A percentile compares a stretch with the other conserved stretches of the same genome.
These are phyloP conservation scores for Ceratocystis lukuohia DNA, from an alignment of 2,329 filamentous ascomycete genomes.

Conservation along the genomic window DNA sequence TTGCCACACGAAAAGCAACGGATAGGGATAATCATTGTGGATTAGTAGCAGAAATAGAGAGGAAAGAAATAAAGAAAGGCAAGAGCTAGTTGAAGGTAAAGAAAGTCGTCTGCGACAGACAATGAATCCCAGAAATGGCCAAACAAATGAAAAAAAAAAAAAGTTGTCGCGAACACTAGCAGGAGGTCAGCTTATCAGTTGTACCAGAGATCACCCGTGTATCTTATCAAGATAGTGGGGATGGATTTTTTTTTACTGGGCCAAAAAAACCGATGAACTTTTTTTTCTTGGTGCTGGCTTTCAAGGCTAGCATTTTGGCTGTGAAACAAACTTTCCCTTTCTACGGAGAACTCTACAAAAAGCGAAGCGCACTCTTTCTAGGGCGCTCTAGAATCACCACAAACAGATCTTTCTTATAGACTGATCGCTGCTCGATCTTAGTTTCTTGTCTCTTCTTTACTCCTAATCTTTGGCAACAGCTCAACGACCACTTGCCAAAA, in stretches of 20 bases:
- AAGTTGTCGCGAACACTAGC: conserved; percentile 11
- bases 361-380: not conserved
- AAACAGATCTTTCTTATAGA: not conserved
- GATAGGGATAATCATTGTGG: conserved; percentile 92
- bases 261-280: conserved; percentile 15
- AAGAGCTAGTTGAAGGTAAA: not conserved
- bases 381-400: not conserved
- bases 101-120: not conserved
- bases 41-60: conserved; percentile 6
- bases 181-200: conserved; percentile 8
- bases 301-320: conserved; percentile 7
- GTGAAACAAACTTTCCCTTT: not conserved
- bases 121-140: too few species aligned
- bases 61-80: not conserved
- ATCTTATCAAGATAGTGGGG: conserved; percentile 20
- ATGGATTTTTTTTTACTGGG: conserved; percentile 19
- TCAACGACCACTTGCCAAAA: not conserved
- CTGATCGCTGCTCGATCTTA: not conserved
- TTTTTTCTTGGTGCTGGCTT: conserved; percentile 11
- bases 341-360: not conserved
- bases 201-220: conserved; percentile 11
- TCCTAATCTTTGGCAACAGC: not conserved
- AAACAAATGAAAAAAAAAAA: conserved; percentile 8
- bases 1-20: conserved; percentile 99
- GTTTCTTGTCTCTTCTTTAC: not conserved